Evolutionary conservation across 352 stramenopile genomes (phyloP), one percentile per base, ranked within the genome.

Genomic region (Globisporangium barbulae): DNA sequence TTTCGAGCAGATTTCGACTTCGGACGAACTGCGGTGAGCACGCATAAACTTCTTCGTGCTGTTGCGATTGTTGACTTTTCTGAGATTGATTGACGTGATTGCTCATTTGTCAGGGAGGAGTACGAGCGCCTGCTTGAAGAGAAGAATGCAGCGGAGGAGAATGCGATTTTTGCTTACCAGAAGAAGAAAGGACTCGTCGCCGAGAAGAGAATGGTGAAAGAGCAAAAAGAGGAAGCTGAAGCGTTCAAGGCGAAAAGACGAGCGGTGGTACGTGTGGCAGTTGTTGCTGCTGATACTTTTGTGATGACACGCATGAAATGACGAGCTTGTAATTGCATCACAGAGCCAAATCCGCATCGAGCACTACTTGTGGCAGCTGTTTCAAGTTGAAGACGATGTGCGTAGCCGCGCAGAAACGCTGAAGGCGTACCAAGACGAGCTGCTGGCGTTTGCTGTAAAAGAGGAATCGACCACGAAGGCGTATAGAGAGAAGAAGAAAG

Each of bases 1-100:
- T 5, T 97, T 99, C 65, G 98, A 99, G 75, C 90, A 99, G 71
- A 97, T 99, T 31, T 97, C 89, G 25, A 88, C 87, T 21, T 98
- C 91, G 10, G 80, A 90, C 21, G 93, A 98, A 54, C 73, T 94
- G 2, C 89, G 73, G 83, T 85, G 73, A 42, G 63, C 2, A 35
- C 17, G 60, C 6, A 25, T 21, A 31, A 63, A 47, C 15, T 53
- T n/a, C n/a, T 37, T 0, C 54, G 13, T 53, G 41, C 10, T 37
- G 5, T 28, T 54, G 0, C 10, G 22, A 9, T 35, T 59, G 44
- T 48, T 48, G 42, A 21, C 19, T 56, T 15, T 39, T 19, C 28
- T 25, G 15, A 13, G 2, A 1, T 5, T 12, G 0, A 25, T 56
- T 56, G 31, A 2, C 10, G 42, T 52, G 30, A 28, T 28, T 62